Evolutionary conservation across 2,329 filamentous ascomycete genomes (phyloP).

Genomic region (Scolecobasidium constrictum): DNA sequence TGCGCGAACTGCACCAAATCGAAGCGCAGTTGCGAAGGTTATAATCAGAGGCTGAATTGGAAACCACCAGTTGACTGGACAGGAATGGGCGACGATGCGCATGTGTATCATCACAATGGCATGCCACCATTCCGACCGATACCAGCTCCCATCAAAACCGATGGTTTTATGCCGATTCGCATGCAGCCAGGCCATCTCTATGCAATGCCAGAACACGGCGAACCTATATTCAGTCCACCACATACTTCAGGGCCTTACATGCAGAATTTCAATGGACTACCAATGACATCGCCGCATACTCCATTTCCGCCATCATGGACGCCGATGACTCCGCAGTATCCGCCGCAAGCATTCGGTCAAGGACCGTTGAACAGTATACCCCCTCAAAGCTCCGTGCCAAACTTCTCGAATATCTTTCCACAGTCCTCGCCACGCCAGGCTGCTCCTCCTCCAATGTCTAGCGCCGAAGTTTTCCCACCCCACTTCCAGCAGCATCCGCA

Average conservation of each 20-base stretch:
- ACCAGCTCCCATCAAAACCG: slow-evolving; percentile 5
- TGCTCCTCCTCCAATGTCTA: too few species aligned
- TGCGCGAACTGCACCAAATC: slow-evolving; percentile 82
- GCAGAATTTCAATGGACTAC: neutral
- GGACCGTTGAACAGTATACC: too few species aligned
- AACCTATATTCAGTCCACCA: neutral
- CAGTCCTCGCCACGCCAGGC: too few species aligned
- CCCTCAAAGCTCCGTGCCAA: too few species aligned
- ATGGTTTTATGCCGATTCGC: slow-evolving; percentile 2
- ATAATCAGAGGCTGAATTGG: slow-evolving; percentile 71
- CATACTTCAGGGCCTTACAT: neutral
- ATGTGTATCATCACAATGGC: slow-evolving; percentile 9
- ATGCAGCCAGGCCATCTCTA: neutral
- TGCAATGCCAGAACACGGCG: slow-evolving; percentile 1
- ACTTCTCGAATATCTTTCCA: too few species aligned
- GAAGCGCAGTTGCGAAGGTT: slow-evolving; percentile 73
- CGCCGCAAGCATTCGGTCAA: neutral
- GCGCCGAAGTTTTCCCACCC: too few species aligned
- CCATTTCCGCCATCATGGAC: slow-evolving; percentile 6
- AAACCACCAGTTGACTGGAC: slow-evolving; percentile 54
- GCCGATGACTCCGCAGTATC: slow-evolving; percentile 5
- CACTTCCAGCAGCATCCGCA: too few species aligned
- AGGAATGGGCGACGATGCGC: neutral
- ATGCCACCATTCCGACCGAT: slow-evolving; percentile 6
- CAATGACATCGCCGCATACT: slow-evolving; percentile 5